Conservation (phyloP, 371 early-diverging fungal genomes). For the Syncephalis plumigaleata region DNA sequence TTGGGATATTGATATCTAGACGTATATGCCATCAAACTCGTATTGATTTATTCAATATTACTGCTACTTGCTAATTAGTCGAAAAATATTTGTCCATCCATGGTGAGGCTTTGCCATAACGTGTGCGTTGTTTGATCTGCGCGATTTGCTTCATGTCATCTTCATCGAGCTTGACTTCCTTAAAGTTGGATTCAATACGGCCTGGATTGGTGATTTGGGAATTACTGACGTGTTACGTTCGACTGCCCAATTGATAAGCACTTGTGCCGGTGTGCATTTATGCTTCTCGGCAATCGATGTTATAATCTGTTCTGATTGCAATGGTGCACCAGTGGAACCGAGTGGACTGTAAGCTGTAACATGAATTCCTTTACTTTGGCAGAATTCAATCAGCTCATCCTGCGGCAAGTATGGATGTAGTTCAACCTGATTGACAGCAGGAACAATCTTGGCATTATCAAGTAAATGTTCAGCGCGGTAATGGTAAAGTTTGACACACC, state of each 20-base stretch:
- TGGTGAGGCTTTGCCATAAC: neutral
- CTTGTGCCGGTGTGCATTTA: conserved; percentile 46
- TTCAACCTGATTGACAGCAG: conserved; percentile 79
- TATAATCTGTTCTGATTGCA: conserved; percentile 1
- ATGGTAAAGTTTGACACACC: conserved; percentile 51
- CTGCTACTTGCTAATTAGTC: no score
- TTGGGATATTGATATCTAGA: no score
- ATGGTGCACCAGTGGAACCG: conserved; percentile 2
- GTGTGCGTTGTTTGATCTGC: neutral
- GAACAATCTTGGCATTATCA: conserved; percentile 43
- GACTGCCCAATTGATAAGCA: conserved; percentile 54
- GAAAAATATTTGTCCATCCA: no score
- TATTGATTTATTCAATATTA: no score
- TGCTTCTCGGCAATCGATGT: conserved; percentile 46
- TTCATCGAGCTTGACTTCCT: conserved; percentile 27
- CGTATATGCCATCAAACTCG: no score
- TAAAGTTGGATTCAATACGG: conserved; percentile 27
- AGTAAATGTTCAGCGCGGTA: conserved; percentile 44
- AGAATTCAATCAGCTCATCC: conserved; percentile 46
- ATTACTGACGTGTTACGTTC: conserved; percentile 26
- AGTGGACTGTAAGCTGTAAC: conserved; percentile 79
- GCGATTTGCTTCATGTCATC: conserved; percentile 24
- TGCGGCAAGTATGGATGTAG: conserved; percentile 80
- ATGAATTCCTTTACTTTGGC: conserved; percentile 41
- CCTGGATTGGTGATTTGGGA: conserved; percentile 29